These are phyloP conservation scores for Trichoderma aggressivum DNA, from an alignment of 2,329 filamentous ascomycete genomes.

Conservation along the genomic window DNA sequence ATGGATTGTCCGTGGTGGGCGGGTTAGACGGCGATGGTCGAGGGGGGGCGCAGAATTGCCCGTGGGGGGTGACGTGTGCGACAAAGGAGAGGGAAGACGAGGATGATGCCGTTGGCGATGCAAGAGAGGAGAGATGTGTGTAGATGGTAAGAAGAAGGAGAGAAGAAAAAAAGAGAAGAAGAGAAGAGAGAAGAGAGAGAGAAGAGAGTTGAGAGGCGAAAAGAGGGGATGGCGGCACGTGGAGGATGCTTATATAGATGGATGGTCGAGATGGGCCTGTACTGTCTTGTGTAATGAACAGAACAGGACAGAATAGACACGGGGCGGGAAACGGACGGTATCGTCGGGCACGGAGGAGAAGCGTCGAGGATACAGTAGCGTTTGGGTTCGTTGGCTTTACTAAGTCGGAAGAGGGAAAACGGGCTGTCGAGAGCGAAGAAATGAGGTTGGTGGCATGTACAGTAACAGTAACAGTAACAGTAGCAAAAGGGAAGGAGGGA, in stretches of 20 bases:
- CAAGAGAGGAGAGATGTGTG: neutral
- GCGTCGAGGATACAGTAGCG: neutral
- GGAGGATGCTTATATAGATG: neutral
- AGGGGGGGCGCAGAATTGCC: neutral
- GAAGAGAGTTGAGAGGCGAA: neutral
- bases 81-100: neutral
- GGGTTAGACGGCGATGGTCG: neutral
- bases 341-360: neutral
- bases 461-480: neutral
- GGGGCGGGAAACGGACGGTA: conserved; percentile 4
- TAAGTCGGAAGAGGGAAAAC: neutral
- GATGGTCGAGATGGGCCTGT: neutral
- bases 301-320: neutral
- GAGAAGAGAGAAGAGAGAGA: neutral
- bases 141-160: neutral
- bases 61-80: neutral
- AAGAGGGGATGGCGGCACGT: conserved; percentile 6
- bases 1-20: neutral
- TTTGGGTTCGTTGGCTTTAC: neutral
- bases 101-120: neutral
- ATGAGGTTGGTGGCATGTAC: conserved; percentile 9
- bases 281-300: neutral
- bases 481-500: conserved; percentile 18
- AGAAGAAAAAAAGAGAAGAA: neutral
- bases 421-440: neutral